Evolutionary conservation across 2,329 filamentous ascomycete species (phyloP).

Genomic region (Mariannaea elegans): DNA sequence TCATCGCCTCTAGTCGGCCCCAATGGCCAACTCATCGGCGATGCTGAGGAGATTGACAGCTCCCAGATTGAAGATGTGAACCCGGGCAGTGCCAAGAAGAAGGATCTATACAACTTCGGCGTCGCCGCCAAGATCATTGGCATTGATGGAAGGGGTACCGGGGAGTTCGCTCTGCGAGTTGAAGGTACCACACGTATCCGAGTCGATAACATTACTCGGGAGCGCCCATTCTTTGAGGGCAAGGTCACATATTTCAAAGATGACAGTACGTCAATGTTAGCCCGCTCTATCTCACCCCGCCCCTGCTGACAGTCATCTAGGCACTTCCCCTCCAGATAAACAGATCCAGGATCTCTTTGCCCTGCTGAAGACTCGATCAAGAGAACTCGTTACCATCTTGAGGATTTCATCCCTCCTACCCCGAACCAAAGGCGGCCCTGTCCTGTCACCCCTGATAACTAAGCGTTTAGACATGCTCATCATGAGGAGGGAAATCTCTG

Average conservation of each 20-base stretch:
- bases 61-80: constrained; percentile 59
- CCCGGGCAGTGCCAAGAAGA: constrained; percentile 67
- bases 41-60: constrained; percentile 62
- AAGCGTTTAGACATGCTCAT: constrained; percentile 90
- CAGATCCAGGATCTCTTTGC: constrained; percentile 77
- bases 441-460: constrained; percentile 84
- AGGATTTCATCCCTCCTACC: constrained; percentile 86
- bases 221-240: constrained; percentile 87
- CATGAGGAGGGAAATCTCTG: constrained; percentile 78
- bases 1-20: constrained; percentile 77
- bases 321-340: constrained; percentile 55
- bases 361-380: constrained; percentile 83
- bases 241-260: constrained; percentile 78
- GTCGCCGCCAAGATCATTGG: constrained; percentile 82
- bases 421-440: constrained; percentile 68
- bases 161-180: constrained; percentile 84
- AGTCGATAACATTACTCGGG: constrained; percentile 71
- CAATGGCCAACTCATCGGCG: constrained; percentile 78
- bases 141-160: constrained; percentile 77
- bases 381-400: constrained; percentile 85
- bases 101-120: constrained; percentile 84
- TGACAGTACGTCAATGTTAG: constrained; percentile 58
- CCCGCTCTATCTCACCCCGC: no score
- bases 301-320: constrained; percentile 32
- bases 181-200: constrained; percentile 84